phyloP scores from a whole-genome alignment of 2,329 filamentous ascomycete genomes.

The Pyrenochaeta sp. region DNA sequence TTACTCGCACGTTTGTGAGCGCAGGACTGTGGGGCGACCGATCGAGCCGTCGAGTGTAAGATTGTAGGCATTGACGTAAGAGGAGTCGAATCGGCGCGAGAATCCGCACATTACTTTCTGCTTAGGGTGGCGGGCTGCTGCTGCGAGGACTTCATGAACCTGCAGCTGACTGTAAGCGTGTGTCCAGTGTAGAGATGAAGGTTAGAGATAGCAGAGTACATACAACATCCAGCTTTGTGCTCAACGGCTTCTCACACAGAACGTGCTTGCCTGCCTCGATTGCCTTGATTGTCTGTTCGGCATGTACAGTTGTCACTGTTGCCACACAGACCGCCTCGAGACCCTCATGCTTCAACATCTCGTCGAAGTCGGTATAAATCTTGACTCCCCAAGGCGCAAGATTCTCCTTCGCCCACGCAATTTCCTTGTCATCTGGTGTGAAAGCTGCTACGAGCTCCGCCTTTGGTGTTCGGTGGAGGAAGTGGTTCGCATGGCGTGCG shows the following conservation, averaged over 20 bases:
- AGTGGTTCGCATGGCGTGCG: slow-evolving; percentile 58
- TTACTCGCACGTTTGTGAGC: slow-evolving; percentile 70
- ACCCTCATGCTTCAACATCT: slow-evolving; percentile 65
- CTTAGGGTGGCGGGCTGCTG: slow-evolving; percentile 63
- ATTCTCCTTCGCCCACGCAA: slow-evolving; percentile 59
- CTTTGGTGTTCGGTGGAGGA: slow-evolving; percentile 56
- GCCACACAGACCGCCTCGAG: slow-evolving; percentile 65
- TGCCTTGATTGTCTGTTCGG: slow-evolving; percentile 65
- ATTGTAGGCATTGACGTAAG: slow-evolving; percentile 67
- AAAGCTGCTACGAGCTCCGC: slow-evolving; percentile 59
- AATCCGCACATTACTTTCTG: slow-evolving; percentile 74
- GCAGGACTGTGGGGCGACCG: slow-evolving; percentile 67
- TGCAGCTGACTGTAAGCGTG: slow-evolving; percentile 34
- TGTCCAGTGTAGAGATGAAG: background rate
- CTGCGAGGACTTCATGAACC: slow-evolving; percentile 68
- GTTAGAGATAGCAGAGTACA: slow-evolving; percentile 27
- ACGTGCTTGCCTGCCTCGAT: slow-evolving; percentile 65
- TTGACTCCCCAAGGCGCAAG: slow-evolving; percentile 62
- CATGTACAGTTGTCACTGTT: slow-evolving; percentile 64
- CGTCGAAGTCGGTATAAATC: slow-evolving; percentile 63
- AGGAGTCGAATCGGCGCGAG: slow-evolving; percentile 71
- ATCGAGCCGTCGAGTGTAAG: slow-evolving; percentile 65
- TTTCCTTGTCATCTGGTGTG: slow-evolving; percentile 53
- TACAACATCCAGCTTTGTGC: slow-evolving; percentile 67
- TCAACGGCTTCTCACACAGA: slow-evolving; percentile 68